A percentile compares a stretch with the other conserved stretches of the same genome.
Evolutionary conservation across 2,329 filamentous ascomycete species (phyloP).

Genomic region (Trichoderma aggressivum): DNA sequence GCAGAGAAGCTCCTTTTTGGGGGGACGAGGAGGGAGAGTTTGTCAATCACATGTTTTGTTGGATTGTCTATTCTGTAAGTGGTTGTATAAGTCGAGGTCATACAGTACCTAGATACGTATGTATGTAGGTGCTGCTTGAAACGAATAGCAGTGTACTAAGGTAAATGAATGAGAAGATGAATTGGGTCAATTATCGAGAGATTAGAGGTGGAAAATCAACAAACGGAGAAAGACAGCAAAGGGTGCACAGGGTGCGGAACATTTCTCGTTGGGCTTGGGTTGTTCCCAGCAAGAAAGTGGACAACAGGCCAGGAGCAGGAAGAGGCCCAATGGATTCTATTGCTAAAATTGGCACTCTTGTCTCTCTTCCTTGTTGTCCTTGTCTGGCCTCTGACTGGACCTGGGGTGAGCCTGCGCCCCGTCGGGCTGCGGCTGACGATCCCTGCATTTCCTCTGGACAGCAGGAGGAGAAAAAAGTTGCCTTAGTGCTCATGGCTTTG

Average conservation of each 20-base stretch:
- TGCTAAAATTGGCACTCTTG: neutral
- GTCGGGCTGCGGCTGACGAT: slow-evolving; percentile 17
- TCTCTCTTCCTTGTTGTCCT: neutral
- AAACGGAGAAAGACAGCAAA: neutral
- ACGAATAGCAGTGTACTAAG: no score
- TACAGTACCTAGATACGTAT: no score
- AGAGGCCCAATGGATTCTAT: neutral
- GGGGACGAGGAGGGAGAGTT: neutral
- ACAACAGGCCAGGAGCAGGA: neutral
- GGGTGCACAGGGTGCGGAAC: neutral
- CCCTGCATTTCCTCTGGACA: neutral
- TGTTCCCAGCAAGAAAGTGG: neutral
- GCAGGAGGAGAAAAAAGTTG: neutral
- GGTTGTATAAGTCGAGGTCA: neutral
- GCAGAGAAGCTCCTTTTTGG: neutral
- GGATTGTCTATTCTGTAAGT: neutral
- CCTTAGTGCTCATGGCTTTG: neutral
- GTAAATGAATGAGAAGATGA: neutral
- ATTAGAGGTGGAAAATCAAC: neutral
- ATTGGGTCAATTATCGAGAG: neutral
- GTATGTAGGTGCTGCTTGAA: no score
- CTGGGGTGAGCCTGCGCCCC: slow-evolving; percentile 14
- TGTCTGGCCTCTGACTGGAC: neutral
- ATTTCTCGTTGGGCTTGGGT: neutral
- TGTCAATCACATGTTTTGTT: neutral